Conservation (phyloP, 768 basidiomycete genomes). For the Kwoniella mangroviensis region DNA sequence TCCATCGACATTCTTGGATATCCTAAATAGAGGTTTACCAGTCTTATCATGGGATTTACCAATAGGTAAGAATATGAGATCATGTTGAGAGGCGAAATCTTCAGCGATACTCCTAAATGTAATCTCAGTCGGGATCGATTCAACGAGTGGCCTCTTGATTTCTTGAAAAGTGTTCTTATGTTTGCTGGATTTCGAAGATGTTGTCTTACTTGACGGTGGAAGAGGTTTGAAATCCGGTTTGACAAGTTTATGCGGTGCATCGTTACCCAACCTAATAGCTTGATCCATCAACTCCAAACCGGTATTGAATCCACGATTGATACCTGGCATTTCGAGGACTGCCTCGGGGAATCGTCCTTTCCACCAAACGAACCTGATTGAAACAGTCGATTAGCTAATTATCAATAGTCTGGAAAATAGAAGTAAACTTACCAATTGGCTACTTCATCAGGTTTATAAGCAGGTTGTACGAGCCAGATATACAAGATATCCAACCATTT, state of each 20-base stretch:
- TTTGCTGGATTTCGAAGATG: slow-evolving; percentile 55
- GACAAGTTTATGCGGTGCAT: slow-evolving; percentile 64
- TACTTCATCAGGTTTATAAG: slow-evolving; percentile 86
- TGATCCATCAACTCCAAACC: slow-evolving; percentile 93
- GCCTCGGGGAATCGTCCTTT: slow-evolving; percentile 74
- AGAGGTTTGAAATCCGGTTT: slow-evolving; percentile 67
- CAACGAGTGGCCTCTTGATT: slow-evolving; percentile 9
- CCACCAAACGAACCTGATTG: slow-evolving; percentile 69
- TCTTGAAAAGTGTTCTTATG: background rate
- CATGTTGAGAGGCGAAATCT: slow-evolving; percentile 80
- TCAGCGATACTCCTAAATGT: slow-evolving; percentile 93
- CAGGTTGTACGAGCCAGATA: slow-evolving; percentile 89
- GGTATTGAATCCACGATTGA: slow-evolving; percentile 79
- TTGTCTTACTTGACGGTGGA: slow-evolving; percentile 45
- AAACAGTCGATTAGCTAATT: background rate
- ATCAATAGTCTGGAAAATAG: background rate
- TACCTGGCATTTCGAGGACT: slow-evolving; percentile 68
- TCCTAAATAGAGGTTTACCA: slow-evolving; percentile 85
- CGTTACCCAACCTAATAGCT: slow-evolving; percentile 81
- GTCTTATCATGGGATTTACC: slow-evolving; percentile 82
- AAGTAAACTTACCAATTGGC: slow-evolving; percentile 76
- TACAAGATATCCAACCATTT: slow-evolving; percentile 93
- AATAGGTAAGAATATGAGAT: slow-evolving; percentile 85
- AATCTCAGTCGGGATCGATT: slow-evolving; percentile 65
- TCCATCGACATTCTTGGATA: slow-evolving; percentile 77